A percentile compares a stretch with the other conserved stretches of the same genome.
Conservation (phyloP, 139 green algal genomes). For the Bryopsis sp. region DNA sequence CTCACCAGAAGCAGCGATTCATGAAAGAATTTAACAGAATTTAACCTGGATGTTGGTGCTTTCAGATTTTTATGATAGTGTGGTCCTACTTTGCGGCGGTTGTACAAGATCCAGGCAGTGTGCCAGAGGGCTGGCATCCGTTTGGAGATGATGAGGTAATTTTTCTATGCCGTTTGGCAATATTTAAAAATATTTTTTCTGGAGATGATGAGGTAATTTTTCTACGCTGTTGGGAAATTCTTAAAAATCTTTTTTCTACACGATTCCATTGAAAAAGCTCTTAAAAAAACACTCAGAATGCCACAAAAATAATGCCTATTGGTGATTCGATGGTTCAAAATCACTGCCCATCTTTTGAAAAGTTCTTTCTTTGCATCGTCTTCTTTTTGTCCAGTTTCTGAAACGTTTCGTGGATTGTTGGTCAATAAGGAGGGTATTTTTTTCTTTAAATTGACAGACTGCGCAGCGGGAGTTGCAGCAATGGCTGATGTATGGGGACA, state of each 20-base stretch:
- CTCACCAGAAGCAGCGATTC: too few relatives aligned
- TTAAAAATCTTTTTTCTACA: neutral
- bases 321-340: too few relatives aligned
- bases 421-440: too few relatives aligned
- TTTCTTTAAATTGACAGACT: too few relatives aligned
- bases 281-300: too few relatives aligned
- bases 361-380: too few relatives aligned
- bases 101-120: slow-evolving; percentile 63
- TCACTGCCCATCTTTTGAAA: too few relatives aligned
- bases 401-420: neutral
- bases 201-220: slow-evolving; percentile 23
- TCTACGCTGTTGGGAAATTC: neutral
- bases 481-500: slow-evolving; percentile 14
- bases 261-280: too few relatives aligned
- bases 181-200: neutral
- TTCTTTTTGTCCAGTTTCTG: too few relatives aligned
- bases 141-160: slow-evolving; percentile 61
- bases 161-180: neutral
- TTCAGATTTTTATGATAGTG: slow-evolving; percentile 63
- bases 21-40: neutral
- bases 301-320: too few relatives aligned
- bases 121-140: slow-evolving; percentile 82
- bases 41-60: neutral
- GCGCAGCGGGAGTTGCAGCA: slow-evolving; percentile 11
- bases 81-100: slow-evolving; percentile 88